Conservation (phyloP, 2,329 filamentous ascomycete species). For the Alternaria burnsii region DNA sequence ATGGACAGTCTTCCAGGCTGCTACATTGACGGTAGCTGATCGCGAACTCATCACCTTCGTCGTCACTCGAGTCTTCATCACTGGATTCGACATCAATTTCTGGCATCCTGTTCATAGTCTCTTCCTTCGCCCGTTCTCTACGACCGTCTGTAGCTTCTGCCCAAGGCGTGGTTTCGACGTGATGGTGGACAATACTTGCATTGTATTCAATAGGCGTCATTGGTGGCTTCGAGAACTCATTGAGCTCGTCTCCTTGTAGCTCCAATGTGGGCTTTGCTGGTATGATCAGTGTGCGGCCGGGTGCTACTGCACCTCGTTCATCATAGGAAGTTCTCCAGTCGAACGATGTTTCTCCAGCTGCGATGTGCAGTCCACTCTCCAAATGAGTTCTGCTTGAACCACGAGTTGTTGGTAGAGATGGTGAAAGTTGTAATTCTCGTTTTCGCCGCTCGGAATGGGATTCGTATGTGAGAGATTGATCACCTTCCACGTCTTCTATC, state of each 20-base stretch:
- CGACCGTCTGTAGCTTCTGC: background rate
- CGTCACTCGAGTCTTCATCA: background rate
- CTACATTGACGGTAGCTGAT: background rate
- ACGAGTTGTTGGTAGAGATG: background rate
- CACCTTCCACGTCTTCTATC: background rate
- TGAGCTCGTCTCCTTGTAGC: background rate
- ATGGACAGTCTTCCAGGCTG: background rate
- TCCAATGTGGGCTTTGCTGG: background rate
- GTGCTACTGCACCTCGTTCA: background rate
- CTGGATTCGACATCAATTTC: background rate
- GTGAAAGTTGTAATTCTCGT: background rate
- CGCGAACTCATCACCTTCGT: background rate
- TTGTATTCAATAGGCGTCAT: background rate
- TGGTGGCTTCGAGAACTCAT: background rate
- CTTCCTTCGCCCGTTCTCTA: background rate
- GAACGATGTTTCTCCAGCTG: background rate
- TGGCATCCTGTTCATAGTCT: background rate
- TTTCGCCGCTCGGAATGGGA: background rate
- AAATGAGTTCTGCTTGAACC: background rate
- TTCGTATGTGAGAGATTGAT: accelerated
- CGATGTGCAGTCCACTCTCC: background rate
- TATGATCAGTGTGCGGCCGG: background rate
- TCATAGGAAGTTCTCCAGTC: background rate
- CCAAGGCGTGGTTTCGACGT: background rate
- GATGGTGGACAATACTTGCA: background rate